Percentiles rank a stretch among this genome's conserved stretches.
phyloP scores from a whole-genome alignment of 495 filamentous ascomycete species.

The Wilcoxina mikolae region DNA sequence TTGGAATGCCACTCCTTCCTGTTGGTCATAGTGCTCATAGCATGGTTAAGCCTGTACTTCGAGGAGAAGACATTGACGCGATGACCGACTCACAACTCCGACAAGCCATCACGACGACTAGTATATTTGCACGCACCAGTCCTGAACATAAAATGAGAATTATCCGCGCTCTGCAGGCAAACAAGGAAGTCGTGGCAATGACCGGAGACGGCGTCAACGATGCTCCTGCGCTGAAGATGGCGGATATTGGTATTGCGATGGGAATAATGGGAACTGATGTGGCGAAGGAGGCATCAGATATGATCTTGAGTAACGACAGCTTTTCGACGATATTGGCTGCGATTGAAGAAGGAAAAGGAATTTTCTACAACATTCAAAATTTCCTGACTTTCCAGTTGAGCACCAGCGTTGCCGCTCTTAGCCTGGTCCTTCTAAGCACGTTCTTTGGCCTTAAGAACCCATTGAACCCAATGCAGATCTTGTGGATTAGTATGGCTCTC shows the following conservation, averaged over 20 bases:
- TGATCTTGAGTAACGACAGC: conserved; percentile 96
- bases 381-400: conserved; percentile 98
- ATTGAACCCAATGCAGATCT: conserved; percentile 95
- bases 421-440: conserved; percentile 80
- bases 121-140: conserved; percentile 89
- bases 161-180: conserved; percentile 72
- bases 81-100: conserved; percentile 77
- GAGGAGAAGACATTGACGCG: conserved; percentile 75
- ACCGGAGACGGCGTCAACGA: conserved; percentile 97
- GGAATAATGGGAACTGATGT: conserved; percentile 89
- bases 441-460: conserved; percentile 85
- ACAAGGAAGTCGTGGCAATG: conserved; percentile 97
- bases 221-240: conserved; percentile 89
- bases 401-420: conserved; percentile 85
- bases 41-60: conserved; percentile 57
- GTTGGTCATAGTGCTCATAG: conserved; percentile 30
- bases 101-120: conserved; percentile 67
- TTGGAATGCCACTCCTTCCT: conserved; percentile 62
- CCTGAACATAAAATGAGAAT: conserved; percentile 98
- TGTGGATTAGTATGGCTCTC: conserved; percentile 82
- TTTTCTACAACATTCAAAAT: conserved; percentile 99
- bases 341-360: conserved; percentile 97
- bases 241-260: conserved; percentile 97
- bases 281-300: conserved; percentile 97
- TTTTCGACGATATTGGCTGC: conserved; percentile 93